Percentiles rank a stretch among this genome's conserved stretches.
These are phyloP conservation scores for Smallanthus sonchifolius DNA, from an alignment of 129 eudicot genomes.

Conservation along the genomic window DNA sequence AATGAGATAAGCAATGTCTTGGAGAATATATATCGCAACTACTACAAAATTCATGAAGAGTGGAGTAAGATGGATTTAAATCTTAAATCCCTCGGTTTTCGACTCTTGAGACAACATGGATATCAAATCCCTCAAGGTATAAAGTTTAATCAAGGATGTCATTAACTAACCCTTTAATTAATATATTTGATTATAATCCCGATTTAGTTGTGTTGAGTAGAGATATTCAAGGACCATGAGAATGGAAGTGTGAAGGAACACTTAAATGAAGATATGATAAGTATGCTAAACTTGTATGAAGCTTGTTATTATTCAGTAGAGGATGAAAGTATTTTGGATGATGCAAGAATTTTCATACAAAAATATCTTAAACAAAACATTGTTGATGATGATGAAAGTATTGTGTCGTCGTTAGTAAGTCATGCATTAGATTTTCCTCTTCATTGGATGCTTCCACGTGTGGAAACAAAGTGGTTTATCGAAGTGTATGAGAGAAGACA, in stretches of 20 bases:
- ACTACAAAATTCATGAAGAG: not conserved
- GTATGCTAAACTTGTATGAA: slow-evolving; percentile 39
- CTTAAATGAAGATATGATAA: slow-evolving; percentile 16
- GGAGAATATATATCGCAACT: slow-evolving; percentile 6
- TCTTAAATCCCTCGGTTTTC: slow-evolving; percentile 34
- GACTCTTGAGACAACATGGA: slow-evolving; percentile 45
- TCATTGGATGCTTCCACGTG: no score
- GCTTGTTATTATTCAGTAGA: slow-evolving; percentile 35
- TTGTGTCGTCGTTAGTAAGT: no score
- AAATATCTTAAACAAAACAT: no score
- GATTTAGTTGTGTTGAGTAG: not conserved
- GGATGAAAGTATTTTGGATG: slow-evolving; percentile 34
- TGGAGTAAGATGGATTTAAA: slow-evolving; percentile 13
- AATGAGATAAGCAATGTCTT: slow-evolving; percentile 20
- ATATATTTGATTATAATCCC: no score
- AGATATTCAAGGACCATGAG: not conserved
- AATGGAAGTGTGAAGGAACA: slow-evolving; percentile 23
- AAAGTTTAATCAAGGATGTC: no score
- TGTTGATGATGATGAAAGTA: no score
- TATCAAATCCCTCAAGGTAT: slow-evolving; percentile 42
- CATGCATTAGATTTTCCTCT: no score
- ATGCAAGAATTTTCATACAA: slow-evolving; percentile 26
- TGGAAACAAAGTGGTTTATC: no score
- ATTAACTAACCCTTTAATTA: no score
- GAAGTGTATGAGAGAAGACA: no score